These are phyloP conservation scores for Scutellaria minor DNA, from an alignment of 257 asterid genomes.

Conservation along the genomic window DNA sequence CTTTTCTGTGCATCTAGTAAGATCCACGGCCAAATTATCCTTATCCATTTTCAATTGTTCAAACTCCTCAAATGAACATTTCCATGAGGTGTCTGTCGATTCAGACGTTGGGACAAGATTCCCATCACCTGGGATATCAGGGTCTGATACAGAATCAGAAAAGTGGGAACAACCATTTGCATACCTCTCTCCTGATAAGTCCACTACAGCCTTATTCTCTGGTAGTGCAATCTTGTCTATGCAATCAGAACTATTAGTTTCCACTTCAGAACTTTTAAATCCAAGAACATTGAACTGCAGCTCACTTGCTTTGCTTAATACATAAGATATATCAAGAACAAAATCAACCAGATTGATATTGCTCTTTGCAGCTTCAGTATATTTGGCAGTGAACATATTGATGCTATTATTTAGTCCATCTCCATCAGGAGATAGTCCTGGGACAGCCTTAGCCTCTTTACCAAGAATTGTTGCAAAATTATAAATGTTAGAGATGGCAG, in stretches of 20 bases:
- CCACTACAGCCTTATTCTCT: constrained; percentile 63
- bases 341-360: constrained; percentile 52
- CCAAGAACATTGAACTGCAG: constrained; percentile 68
- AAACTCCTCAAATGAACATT: constrained; percentile 83
- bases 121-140: constrained; percentile 75
- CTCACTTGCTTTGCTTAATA: constrained; percentile 62
- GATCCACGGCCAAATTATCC: constrained; percentile 64
- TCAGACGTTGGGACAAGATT: constrained; percentile 83
- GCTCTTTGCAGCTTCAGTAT: constrained; percentile 50
- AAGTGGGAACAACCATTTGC: constrained; percentile 59
- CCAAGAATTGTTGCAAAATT: constrained; percentile 66
- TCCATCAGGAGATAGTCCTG: constrained; percentile 52
- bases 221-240: constrained; percentile 92
- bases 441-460: constrained; percentile 68
- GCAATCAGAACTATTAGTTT: constrained; percentile 69
- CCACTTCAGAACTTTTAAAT: constrained; percentile 63
- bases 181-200: constrained; percentile 54
- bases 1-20: constrained; percentile 59
- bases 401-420: constrained; percentile 57
- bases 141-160: constrained; percentile 76
- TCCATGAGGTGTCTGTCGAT: constrained; percentile 62
- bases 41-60: constrained; percentile 76
- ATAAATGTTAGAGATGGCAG: constrained; percentile 60
- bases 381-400: constrained; percentile 58
- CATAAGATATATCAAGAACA: constrained; percentile 67